Evolutionary conservation across 192 early-diverging fungal species (phyloP).

Genomic region (Dispira simplex): DNA sequence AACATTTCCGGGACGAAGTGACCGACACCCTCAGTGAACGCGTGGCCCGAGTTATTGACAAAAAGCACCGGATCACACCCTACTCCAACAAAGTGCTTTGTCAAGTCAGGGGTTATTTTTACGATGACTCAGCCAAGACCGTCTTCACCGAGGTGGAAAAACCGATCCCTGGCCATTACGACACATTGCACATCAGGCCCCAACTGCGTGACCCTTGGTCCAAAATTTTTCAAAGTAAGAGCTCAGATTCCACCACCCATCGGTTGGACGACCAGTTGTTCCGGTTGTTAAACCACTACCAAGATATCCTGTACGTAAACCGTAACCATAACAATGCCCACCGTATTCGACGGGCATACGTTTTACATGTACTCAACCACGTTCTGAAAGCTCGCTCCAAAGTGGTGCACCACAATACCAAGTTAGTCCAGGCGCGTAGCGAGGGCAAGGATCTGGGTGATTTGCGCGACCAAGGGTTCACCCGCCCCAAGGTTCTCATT

Average conservation of each 20-base stretch:
- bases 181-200: conserved; percentile 16
- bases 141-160: conserved; percentile 11
- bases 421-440: conserved; percentile 47
- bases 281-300: conserved; percentile 50
- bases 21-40: conserved; percentile 17
- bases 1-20: conserved; percentile 19
- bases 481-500: conserved; percentile 82
- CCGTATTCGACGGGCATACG: conserved; percentile 55
- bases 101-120: conserved; percentile 19
- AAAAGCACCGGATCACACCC: conserved; percentile 11
- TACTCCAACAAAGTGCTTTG: conserved; percentile 18
- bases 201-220: conserved; percentile 14
- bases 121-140: conserved; percentile 16
- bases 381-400: conserved; percentile 64
- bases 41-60: conserved; percentile 24
- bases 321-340: conserved; percentile 39
- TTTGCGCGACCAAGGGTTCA: conserved; percentile 89
- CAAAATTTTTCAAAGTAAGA: conserved; percentile 5
- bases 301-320: conserved; percentile 58
- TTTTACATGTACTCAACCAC: conserved; percentile 84
- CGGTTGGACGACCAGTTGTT: conserved; percentile 40
- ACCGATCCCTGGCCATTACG: conserved; percentile 16
- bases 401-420: conserved; percentile 44
- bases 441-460: conserved; percentile 46
- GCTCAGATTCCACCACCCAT: not conserved